Conservation (phyloP, 345 rosid species). For the Physaria fendleri region DNA sequence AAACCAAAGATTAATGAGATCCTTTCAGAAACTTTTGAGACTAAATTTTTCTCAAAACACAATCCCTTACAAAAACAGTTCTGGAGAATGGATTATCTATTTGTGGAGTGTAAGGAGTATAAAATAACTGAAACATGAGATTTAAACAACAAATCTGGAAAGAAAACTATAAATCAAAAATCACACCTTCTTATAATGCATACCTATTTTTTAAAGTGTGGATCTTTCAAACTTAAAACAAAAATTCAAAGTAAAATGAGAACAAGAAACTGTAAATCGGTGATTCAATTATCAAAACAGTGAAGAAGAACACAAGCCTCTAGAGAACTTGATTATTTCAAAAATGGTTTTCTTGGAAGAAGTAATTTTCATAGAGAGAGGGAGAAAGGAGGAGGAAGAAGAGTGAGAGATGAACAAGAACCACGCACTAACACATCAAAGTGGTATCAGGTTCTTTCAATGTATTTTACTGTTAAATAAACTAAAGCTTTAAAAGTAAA, state of each 20-base stretch:
- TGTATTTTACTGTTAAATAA: slow-evolving; percentile 12
- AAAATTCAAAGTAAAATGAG: too few relatives aligned
- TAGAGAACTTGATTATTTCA: slow-evolving; percentile 19
- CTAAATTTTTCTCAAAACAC: background rate
- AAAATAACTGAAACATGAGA: too few relatives aligned
- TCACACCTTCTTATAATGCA: slow-evolving; percentile 14
- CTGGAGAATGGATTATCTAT: background rate
- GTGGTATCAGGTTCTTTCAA: slow-evolving; percentile 35
- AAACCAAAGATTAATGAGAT: slow-evolving; percentile 3
- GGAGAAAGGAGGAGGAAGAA: too few relatives aligned
- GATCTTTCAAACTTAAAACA: slow-evolving; percentile 14
- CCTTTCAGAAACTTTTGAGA: background rate
- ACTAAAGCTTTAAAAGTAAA: background rate
- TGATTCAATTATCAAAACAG: background rate
- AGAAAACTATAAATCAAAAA: background rate
- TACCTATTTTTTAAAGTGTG: slow-evolving; percentile 4
- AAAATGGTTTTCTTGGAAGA: slow-evolving; percentile 11
- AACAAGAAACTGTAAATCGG: slow-evolving; percentile 8
- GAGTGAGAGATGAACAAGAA: slow-evolving; percentile 30
- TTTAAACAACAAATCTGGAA: slow-evolving; percentile 15
- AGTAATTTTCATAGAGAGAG: slow-evolving; percentile 28
- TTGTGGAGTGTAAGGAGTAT: background rate
- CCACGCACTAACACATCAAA: slow-evolving; percentile 34
- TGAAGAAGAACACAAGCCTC: slow-evolving; percentile 22
- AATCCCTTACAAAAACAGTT: background rate